Conservation (phyloP, 2,329 filamentous ascomycete genomes). For the Alternaria angustiovoidea region DNA sequence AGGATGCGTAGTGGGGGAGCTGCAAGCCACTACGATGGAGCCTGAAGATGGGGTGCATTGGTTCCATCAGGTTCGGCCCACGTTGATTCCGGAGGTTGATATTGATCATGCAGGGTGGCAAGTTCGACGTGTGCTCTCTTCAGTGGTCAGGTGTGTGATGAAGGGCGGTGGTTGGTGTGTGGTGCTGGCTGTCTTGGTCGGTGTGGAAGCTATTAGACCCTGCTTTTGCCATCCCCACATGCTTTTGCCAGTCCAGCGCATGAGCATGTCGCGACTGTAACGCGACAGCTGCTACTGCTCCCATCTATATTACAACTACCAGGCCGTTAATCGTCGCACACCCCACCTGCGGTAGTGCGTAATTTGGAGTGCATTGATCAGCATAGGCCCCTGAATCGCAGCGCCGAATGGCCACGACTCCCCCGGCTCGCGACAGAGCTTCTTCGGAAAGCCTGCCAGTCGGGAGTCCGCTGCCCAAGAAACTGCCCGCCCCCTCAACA, state of each 20-base stretch:
- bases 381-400: constrained; percentile 7
- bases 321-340: neutral
- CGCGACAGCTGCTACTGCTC: neutral
- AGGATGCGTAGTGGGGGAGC: neutral
- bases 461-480: constrained; percentile 22
- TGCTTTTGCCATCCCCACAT: constrained; percentile 8
- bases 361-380: constrained; percentile 9
- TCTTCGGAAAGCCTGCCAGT: constrained; percentile 12
- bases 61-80: neutral
- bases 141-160: constrained; percentile 9
- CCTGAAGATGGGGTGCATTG: constrained; percentile 2
- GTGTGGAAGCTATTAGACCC: constrained; percentile 5
- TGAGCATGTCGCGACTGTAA: constrained; percentile 6
- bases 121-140: constrained; percentile 14
- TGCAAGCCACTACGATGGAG: neutral
- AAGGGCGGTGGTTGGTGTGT: constrained; percentile 1
- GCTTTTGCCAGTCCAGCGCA: neutral
- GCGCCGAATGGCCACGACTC: constrained; percentile 17
- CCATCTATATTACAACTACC: neutral
- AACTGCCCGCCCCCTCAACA: constrained; percentile 34
- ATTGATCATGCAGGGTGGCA: constrained; percentile 4
- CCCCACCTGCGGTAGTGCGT: neutral
- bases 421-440: constrained; percentile 19
- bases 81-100: neutral
- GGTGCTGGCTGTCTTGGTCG: neutral